Evolutionary conservation across 805 yeast genomes (phyloP), one percentile per base, ranked within the genome.

Genomic region (Yarrowia alimentaria): DNA sequence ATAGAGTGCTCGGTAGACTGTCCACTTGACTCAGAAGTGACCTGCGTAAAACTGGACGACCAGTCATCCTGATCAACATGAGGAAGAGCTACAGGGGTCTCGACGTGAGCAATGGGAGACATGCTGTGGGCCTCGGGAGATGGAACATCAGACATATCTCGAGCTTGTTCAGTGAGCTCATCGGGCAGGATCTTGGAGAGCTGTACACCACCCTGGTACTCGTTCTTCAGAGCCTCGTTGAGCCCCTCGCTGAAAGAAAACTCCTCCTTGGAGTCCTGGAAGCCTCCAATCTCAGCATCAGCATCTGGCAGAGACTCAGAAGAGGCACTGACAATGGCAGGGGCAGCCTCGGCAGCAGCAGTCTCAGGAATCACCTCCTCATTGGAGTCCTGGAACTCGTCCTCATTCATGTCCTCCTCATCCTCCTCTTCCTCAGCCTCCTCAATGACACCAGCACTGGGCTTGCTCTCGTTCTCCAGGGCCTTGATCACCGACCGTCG

Each of bases 401-500:
- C 32, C 25, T 25, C 48, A 9, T 40, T 7, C n/a, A n/a, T n/a
- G 34, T 16, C 28, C 2, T n/a, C 28, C 22, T 32, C 51, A 3
- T 42, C 50, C 6, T 16, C 20, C 32, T 52, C 52, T 47, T 53
- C 56, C 7, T 42, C 52, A 21, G 22, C 51, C 32, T 54, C 56
- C 6, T 21, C 18, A 24, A 54, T 54, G 1, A 45, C 33, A 1
- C 34, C 21, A 5, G 34, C 51, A 4, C 25, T 20, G 3, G 47
- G 32, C 31, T 35, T 43, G 22, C 53, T 43, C 34, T 51, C 35
- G 6, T 48, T 53, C 29, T 57, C 59, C 20, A 57, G 37, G 9
- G 56, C 57, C 19, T 53, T 35, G 18, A 50, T 53, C 26, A 57
- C 40, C 10, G 54, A 45, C 11, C 60, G 52, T n/a, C 60, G 53